Evolutionary conservation across 257 asterid species (phyloP), one percentile per base, ranked within the genome.

Genomic region (Nemophila menziesii): DNA sequence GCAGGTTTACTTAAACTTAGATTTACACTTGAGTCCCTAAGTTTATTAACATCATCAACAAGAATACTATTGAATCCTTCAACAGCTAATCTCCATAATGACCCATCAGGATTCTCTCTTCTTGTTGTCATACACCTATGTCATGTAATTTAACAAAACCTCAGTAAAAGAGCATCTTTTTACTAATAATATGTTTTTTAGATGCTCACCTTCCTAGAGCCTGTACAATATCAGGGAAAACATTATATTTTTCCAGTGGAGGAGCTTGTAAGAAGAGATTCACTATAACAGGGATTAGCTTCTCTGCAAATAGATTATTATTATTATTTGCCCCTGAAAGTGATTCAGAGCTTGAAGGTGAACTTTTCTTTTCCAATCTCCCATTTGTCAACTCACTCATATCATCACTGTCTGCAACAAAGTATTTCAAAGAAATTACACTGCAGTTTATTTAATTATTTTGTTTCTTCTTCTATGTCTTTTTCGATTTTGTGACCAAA

Each of bases 71-170:
- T 90, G 62, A 89, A 78, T 54, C 96, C 92, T 51, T 78, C 87
- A 47, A 81, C 85, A 56, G 98, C 96, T 68, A 74, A 49, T 68
- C 90, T 78, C 98, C 98, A 89, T 52, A 89, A 93, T 56, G 81
- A 53, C 19, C 94, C 94, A 51, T 79, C 98, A 63, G 96, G 96
- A 52, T 74, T 77, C 56, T 89, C 98, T 54, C 96, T 80, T 79
- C 96, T 81, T 43, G 93, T 89, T 56, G 82, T 77, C 96, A 85
- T 89, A 65, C 96, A 89, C 82, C 98, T 89, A 58, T 34, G 36
- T 9, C 33, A 4, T 24, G 33, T 24, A 24, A 24, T 24, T 24
- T 24, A 24, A 4, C 33, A 24, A 4, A 24, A 24, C 33, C 4
- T 29, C 5, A 29, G 5, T 29, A 13, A 29, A 29, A 29, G 36